These are phyloP conservation scores for Vicia sativa DNA, from an alignment of 306 rosid species.

Conservation along the genomic window DNA sequence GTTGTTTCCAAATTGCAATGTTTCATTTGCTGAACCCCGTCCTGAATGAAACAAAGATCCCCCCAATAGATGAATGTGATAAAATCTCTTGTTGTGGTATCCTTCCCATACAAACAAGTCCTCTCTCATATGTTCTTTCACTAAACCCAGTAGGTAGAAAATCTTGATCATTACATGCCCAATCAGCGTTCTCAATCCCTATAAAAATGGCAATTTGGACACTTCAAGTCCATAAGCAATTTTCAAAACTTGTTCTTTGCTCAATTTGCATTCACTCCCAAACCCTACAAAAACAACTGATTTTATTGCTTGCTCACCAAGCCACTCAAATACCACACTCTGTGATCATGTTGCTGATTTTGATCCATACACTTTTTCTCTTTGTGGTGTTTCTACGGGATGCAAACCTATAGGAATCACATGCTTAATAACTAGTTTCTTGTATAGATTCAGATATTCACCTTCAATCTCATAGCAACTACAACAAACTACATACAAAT, in stretches of 20 bases:
- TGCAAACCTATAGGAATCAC: constrained; percentile 53
- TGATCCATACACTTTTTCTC: background rate
- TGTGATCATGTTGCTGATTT: background rate
- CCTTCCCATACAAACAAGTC: constrained; percentile 44
- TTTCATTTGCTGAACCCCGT: constrained; percentile 53
- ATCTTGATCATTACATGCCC: constrained; percentile 40
- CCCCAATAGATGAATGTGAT: constrained; percentile 52
- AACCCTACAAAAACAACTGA: constrained; percentile 53
- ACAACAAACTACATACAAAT: constrained; percentile 22
- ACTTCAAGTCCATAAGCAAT: constrained; percentile 54
- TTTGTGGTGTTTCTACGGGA: constrained; percentile 34
- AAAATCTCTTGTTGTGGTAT: constrained; percentile 49
- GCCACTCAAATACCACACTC: constrained; percentile 47
- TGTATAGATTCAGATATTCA: constrained; percentile 35
- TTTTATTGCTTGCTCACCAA: constrained; percentile 40
- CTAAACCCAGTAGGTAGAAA: constrained; percentile 38
- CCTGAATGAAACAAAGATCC: constrained; percentile 51
- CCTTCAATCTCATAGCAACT: constrained; percentile 45
- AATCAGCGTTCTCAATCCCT: constrained; percentile 42
- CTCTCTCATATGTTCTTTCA: constrained; percentile 36
- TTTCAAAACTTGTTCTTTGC: constrained; percentile 45
- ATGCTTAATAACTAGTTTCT: constrained; percentile 32
- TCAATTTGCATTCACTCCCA: constrained; percentile 52
- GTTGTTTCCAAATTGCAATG: constrained; percentile 45
- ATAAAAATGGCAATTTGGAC: constrained; percentile 47